Evolutionary conservation across 345 rosid genomes (phyloP), one percentile per base, ranked within the genome.

Genomic region (Ceriops tagal): DNA sequence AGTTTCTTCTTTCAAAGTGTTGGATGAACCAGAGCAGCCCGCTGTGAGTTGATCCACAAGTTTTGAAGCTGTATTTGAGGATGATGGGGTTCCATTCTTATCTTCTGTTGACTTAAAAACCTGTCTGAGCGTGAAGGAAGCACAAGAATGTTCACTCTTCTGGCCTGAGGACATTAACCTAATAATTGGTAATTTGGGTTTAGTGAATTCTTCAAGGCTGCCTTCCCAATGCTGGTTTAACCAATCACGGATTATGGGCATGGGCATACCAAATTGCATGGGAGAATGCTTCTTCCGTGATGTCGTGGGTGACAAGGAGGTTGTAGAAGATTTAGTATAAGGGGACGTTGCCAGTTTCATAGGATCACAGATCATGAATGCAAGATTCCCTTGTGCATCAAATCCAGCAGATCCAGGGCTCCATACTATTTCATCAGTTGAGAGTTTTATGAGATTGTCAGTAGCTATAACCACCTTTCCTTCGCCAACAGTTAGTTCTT

Each of bases 201-300:
- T 93, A 15, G 86, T 81, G 65, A 81, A 87, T 77, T 93, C 97
- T 64, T 93, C 98, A 0, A 93, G 89, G 78, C 83, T 87, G 66
- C 97, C 98, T 83, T 93, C 98, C 97, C 97, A 91, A 71, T 93
- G 98, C 82, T 91, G 98, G 82, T 88, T 91, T 63, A 91, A 84
- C 97, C 98, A 91, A 81, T 93, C 96, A 70, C 92, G 87, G 2
- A 93, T 91, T 27, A 91, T 81, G 3, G 98, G 96, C 64, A 93
- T 81, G 3, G 98, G 97, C 80, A 93, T 93, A 57, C 98, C 96
- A 47, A 93, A 93, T 75, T 91, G 98, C 91, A 86, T 83, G 2
- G 80, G 80, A 37, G 75, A 53, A 59, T 82, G 87, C 72, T 83
- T 93, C 84, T 85, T 93, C 77, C 86, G 82, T 0, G 96, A 86